A percentile compares a stretch with the other conserved stretches of the same genome.
Conservation (phyloP, 768 basidiomycete species). For the Cubamyces sp. region DNA sequence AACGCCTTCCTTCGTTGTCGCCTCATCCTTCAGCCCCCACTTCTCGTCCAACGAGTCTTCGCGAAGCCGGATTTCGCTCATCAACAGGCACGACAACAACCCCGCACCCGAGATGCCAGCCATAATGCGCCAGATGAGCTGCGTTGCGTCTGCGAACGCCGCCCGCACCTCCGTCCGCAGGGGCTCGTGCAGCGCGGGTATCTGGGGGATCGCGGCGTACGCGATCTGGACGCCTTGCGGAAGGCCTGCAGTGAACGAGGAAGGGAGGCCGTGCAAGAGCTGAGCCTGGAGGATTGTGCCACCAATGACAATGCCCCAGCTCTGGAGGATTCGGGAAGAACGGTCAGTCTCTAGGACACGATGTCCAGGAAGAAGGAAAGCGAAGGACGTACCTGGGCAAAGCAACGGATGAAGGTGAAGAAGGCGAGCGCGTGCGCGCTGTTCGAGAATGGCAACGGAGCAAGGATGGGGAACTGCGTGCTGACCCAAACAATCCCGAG, state of each 20-base stretch:
- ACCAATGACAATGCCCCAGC: conserved; percentile 42
- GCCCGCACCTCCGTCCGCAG: conserved; percentile 40
- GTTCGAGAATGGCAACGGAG: conserved; percentile 28
- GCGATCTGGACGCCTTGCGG: conserved; percentile 31
- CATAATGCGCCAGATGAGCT: conserved; percentile 47
- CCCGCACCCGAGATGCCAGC: conserved; percentile 45
- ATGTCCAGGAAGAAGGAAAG: not conserved
- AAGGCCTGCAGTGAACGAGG: conserved; percentile 29
- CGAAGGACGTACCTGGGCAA: conserved; percentile 2
- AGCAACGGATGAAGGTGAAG: conserved; percentile 30
- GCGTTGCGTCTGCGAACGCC: conserved; percentile 46
- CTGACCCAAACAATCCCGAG: conserved; percentile 10
- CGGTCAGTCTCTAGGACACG: not conserved
- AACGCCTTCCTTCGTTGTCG: no score
- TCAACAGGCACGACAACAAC: conserved; percentile 37
- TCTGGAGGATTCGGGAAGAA: conserved; percentile 10
- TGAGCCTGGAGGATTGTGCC: conserved; percentile 41
- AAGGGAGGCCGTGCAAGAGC: conserved; percentile 36
- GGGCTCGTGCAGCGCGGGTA: conserved; percentile 40
- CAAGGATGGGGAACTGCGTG: conserved; percentile 34
- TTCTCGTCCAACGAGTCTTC: conserved; percentile 18
- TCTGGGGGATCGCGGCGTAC: conserved; percentile 45
- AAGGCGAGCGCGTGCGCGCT: conserved; percentile 40
- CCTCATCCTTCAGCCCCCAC: conserved; percentile 18
- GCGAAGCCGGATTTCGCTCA: conserved; percentile 34